A percentile compares a stretch with the other conserved stretches of the same genome.
phyloP scores from a whole-genome alignment of 106 monocot species.

The Xerophyta viscosa region DNA sequence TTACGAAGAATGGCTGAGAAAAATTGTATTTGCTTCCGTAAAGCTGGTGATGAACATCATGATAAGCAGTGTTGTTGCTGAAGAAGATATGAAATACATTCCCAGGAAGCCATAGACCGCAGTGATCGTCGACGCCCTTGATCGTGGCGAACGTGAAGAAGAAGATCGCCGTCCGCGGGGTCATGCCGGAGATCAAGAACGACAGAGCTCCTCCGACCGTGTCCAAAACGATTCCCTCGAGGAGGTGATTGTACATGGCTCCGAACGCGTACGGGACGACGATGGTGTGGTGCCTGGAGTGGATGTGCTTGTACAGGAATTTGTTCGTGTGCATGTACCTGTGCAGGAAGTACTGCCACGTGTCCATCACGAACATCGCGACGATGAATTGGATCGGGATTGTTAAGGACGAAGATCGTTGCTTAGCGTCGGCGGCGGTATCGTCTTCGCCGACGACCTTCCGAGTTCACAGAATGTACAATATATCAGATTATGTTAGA shows the following conservation, averaged over 20 bases:
- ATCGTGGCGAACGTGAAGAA: slow-evolving; percentile 55
- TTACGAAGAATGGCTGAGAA: slow-evolving; percentile 42
- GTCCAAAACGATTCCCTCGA: slow-evolving; percentile 41
- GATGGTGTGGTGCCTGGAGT: slow-evolving; percentile 45
- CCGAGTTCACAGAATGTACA: too few relatives aligned
- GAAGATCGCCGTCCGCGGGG: slow-evolving; percentile 35
- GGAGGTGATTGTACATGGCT: slow-evolving; percentile 52
- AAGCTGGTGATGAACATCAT: slow-evolving; percentile 54
- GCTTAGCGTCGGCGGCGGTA: not conserved
- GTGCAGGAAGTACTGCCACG: slow-evolving; percentile 57
- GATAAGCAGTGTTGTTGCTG: slow-evolving; percentile 54
- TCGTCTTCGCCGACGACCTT: slow-evolving; percentile 1
- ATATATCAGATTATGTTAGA: too few relatives aligned
- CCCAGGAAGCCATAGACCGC: slow-evolving; percentile 47
- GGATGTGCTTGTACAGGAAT: slow-evolving; percentile 50
- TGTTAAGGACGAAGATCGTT: slow-evolving; percentile 1
- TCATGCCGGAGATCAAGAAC: slow-evolving; percentile 44
- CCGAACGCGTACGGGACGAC: slow-evolving; percentile 44
- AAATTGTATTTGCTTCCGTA: slow-evolving; percentile 44
- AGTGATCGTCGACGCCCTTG: slow-evolving; percentile 52
- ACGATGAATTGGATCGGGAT: slow-evolving; percentile 11
- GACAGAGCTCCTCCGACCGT: slow-evolving; percentile 37
- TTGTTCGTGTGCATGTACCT: slow-evolving; percentile 45
- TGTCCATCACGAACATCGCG: slow-evolving; percentile 30
- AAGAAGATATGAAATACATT: slow-evolving; percentile 38